Base-by-base conservation (phyloP, 495 filamentous ascomycete species). In the Parmelia sp. region DNA sequence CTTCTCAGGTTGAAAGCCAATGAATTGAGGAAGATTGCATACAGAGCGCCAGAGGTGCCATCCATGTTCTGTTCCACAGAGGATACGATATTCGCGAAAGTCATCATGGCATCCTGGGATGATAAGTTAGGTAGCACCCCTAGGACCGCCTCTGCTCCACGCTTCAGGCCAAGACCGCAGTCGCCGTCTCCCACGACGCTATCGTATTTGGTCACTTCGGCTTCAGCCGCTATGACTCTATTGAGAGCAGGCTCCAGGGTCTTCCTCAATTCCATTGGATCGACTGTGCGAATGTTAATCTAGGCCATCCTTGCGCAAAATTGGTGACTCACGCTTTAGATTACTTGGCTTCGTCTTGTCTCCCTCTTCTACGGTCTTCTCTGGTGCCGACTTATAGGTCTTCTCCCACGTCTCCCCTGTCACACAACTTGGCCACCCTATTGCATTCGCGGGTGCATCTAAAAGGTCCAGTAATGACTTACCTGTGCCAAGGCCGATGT, bases 131-230 rank as follows among this genome's bases (percentile, higher is more conserved):
- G 74, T 36, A 96, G 74, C 68, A 91, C 79, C 27, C 80, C 80
- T 15, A 92, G 76, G 51, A 96, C 81, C 25, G 90, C 90, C 80
- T 97, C 91, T 39, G 94, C 94, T 29, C 94, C 94, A 60, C 92
- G 84, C 77, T 90, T 91, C 45, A 98, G 78, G 1, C 91, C 91
- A 36, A 91, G 87, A 1, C 94, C 94, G 74, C 94, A 98, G 76
- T 98, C 94, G 49, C 94, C 94, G 73, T 98, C 94, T 57, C 94
- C 94, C 58, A 96, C 91, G 33, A 96, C 83, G 1, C 91, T 95
- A 72, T 98, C 94, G 72, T 86, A 97, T 61, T 81, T 86, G 11
- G 95, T 97, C 35, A 97, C 83, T 62, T 92, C 85, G 6, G 89
- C 85, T 71, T 98, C 94, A 1, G 84, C 89, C 0, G 77, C 80